Evolutionary conservation across 192 early-diverging fungal genomes (phyloP).

Genomic region (Coemansia pectinata): DNA sequence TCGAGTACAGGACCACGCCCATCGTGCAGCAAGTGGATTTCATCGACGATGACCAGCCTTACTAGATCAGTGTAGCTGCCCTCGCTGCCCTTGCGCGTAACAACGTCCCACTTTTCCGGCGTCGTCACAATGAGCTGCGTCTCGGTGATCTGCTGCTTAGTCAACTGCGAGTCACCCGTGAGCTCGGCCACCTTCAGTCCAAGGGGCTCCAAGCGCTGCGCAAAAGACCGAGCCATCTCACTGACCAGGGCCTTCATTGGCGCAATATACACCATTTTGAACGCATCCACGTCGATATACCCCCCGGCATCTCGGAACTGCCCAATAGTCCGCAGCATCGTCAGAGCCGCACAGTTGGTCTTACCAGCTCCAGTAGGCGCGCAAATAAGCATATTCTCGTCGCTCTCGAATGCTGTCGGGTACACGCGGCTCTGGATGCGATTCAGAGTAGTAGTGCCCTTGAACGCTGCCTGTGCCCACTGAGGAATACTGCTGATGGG

Average conservation of each 20-base stretch:
- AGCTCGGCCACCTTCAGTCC: slow-evolving; percentile 94
- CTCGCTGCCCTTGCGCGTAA: slow-evolving; percentile 94
- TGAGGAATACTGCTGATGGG: slow-evolving; percentile 66
- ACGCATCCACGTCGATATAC: slow-evolving; percentile 73
- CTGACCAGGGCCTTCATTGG: slow-evolving; percentile 99
- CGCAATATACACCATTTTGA: slow-evolving; percentile 99
- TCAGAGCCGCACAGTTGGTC: slow-evolving; percentile 97
- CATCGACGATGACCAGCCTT: slow-evolving; percentile 91
- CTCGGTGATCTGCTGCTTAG: slow-evolving; percentile 94
- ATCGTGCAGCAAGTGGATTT: slow-evolving; percentile 96
- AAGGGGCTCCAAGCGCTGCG: slow-evolving; percentile 67
- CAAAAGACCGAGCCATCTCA: slow-evolving; percentile 95
- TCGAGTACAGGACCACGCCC: slow-evolving; percentile 96
- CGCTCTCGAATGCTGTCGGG: slow-evolving; percentile 79
- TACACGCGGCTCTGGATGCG: slow-evolving; percentile 89
- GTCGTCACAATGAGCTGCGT: slow-evolving; percentile 98
- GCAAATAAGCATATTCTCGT: slow-evolving; percentile 96
- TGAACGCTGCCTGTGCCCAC: slow-evolving; percentile 83
- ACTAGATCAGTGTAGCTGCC: slow-evolving; percentile 88
- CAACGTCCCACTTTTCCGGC: slow-evolving; percentile 99
- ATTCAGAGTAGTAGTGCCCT: slow-evolving; percentile 72
- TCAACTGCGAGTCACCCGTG: slow-evolving; percentile 94
- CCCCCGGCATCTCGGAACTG: slow-evolving; percentile 79
- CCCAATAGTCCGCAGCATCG: slow-evolving; percentile 86
- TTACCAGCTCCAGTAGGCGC: slow-evolving; percentile 99